Percentiles rank a stretch among this genome's conserved stretches.
Evolutionary conservation across 2,329 filamentous ascomycete genomes (phyloP).

Genomic region (Cladophialophora exuberans): DNA sequence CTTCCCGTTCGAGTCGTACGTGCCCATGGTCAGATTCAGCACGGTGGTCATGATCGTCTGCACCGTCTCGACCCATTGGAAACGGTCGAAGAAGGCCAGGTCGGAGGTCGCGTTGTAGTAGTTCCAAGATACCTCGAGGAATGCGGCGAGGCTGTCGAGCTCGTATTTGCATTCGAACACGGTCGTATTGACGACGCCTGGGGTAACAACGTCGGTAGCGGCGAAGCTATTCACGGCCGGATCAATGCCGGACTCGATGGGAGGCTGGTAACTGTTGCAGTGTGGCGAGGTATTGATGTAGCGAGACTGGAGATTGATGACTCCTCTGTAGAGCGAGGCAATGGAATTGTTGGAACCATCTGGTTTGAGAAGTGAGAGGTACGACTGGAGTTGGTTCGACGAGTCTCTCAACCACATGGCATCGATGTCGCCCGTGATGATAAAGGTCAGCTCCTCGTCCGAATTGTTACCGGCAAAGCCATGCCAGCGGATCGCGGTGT

Average conservation of each 20-base stretch:
- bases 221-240: slow-evolving; percentile 67
- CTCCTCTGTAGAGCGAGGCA: slow-evolving; percentile 79
- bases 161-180: slow-evolving; percentile 99
- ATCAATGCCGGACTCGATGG: slow-evolving; percentile 74
- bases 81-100: slow-evolving; percentile 72
- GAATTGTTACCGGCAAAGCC: slow-evolving; percentile 70
- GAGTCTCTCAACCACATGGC: slow-evolving; percentile 89
- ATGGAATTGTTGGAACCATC: slow-evolving; percentile 65
- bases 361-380: slow-evolving; percentile 79
- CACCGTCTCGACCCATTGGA: slow-evolving; percentile 69
- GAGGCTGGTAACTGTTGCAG: slow-evolving; percentile 97
- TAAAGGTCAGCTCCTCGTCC: slow-evolving; percentile 86
- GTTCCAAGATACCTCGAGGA: slow-evolving; percentile 81
- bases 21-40: slow-evolving; percentile 54
- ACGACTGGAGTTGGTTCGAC: slow-evolving; percentile 89
- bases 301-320: slow-evolving; percentile 93
- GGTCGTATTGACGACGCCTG: slow-evolving; percentile 76
- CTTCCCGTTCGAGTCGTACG: not conserved
- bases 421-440: slow-evolving; percentile 90
- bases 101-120: slow-evolving; percentile 81
- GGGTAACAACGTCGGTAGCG: slow-evolving; percentile 82
- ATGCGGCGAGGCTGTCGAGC: slow-evolving; percentile 91
- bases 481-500: slow-evolving; percentile 88
- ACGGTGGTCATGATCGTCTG: slow-evolving; percentile 1
- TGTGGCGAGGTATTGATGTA: slow-evolving; percentile 93